phyloP scores from a whole-genome alignment of 2,329 filamentous ascomycete species.

The Chrysoporthe cubensis region DNA sequence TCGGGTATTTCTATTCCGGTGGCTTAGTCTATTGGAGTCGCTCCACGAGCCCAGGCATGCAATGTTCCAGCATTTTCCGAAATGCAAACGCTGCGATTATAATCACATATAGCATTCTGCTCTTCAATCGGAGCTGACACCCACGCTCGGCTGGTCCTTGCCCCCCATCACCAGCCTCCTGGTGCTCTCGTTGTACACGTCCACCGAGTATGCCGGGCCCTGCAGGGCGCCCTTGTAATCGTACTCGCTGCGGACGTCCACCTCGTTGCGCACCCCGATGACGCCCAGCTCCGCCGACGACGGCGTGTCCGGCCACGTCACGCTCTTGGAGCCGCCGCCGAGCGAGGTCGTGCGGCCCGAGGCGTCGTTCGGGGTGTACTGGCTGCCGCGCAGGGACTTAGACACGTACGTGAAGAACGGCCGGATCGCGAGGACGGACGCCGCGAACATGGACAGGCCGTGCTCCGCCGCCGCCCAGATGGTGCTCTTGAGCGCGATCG shows the following conservation, averaged over 20 bases:
- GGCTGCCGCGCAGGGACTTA: constrained; percentile 8
- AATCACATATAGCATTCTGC: not conserved
- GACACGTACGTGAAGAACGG: constrained; percentile 21
- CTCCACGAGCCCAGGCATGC: too few relatives aligned
- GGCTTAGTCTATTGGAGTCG: too few relatives aligned
- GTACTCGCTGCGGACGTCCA: constrained; percentile 12
- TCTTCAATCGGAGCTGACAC: not conserved
- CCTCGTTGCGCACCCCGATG: constrained; percentile 24
- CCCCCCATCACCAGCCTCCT: constrained; percentile 13
- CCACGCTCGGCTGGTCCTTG: not conserved
- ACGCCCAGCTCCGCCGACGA: constrained; percentile 18
- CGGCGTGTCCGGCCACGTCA: constrained; percentile 7
- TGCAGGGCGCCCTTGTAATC: not conserved
- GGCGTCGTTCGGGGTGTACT: constrained; percentile 1
- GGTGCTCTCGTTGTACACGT: constrained; percentile 24
- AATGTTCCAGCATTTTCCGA: too few relatives aligned
- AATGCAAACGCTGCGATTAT: not conserved
- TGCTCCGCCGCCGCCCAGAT: constrained; percentile 26
- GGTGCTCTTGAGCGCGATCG: constrained; percentile 16
- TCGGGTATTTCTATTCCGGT: too few relatives aligned
- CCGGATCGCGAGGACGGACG: constrained; percentile 25
- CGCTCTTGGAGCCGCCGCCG: constrained; percentile 8
- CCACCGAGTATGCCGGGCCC: constrained; percentile 14
- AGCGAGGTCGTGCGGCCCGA: constrained; percentile 6
- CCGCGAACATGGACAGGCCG: constrained; percentile 26